Percentiles rank a stretch among this genome's conserved stretches.
These are phyloP conservation scores for Cryomyces minteri DNA, from an alignment of 495 filamentous ascomycete genomes.

Conservation along the genomic window DNA sequence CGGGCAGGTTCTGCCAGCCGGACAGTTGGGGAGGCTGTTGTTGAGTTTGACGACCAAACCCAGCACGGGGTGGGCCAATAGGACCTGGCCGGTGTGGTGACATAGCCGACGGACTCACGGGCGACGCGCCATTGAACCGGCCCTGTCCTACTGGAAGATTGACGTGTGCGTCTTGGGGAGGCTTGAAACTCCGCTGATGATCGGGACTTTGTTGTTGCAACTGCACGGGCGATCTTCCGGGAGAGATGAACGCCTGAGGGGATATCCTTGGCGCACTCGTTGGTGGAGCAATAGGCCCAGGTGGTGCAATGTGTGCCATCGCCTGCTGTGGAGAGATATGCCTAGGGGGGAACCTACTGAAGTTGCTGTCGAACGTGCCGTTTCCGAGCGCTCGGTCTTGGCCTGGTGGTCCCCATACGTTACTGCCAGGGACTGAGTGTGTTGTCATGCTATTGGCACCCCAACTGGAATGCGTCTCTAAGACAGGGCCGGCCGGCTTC, in stretches of 20 bases:
- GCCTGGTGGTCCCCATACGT: constrained; percentile 21
- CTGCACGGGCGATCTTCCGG: not conserved
- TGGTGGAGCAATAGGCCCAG: constrained; percentile 2
- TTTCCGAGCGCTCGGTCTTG: constrained; percentile 19
- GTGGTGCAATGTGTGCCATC: not conserved
- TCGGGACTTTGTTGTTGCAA: not conserved
- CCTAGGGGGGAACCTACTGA: not conserved
- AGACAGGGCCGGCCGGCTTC: not conserved
- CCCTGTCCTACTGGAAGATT: not conserved
- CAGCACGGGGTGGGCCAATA: not conserved
- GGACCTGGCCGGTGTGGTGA: not conserved
- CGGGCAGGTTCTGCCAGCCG: not conserved
- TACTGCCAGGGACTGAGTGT: constrained; percentile 5
- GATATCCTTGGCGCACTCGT: not conserved
- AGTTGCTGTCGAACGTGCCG: constrained; percentile 19
- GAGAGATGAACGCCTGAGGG: not conserved
- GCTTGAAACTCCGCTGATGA: not conserved
- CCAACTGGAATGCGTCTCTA: not conserved
- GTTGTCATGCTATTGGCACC: not conserved
- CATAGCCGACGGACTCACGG: not conserved
- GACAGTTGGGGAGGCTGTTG: not conserved
- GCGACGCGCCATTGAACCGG: not conserved
- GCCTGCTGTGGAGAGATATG: not conserved
- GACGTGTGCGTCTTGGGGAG: not conserved
- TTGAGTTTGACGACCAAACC: not conserved